Evolutionary conservation across 345 rosid species (phyloP), one percentile per base, ranked within the genome.

Genomic region (Eucalyptus erythrocorys): DNA sequence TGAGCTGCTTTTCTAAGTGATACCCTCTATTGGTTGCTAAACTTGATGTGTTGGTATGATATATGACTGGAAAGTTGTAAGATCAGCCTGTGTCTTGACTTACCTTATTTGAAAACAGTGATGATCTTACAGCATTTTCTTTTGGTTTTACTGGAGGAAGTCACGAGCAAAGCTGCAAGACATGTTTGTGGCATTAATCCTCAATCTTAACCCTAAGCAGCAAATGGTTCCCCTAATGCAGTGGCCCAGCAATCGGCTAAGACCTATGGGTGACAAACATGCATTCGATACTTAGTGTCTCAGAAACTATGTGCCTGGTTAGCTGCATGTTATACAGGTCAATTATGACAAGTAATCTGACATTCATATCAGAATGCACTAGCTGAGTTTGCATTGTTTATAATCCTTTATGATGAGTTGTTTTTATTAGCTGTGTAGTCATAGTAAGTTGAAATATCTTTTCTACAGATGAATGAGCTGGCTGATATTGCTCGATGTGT

Each of bases 401-500:
- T 21, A 87, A 48, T 66, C 59, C 59, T 59, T 13, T 59, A 9
- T 6, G 68, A 53, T 37, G 45, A 43, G 64, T 37, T 87, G 48
- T 19, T 66, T 87, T 49, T 37, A 3, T 79, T 48, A 45, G 37
- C 51, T 87, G 53, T 37, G 55, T 37, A 79, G 61, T 87, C 71
- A 49, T 59, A 45, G 89, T 89, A 45, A 90, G 90, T 87, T 88
- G 92, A 85, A 85, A 89, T 91, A 16, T 53, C 55, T 19, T 48
- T 91, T 81, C 87, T 86, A 94, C 97, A 98, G 99, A 96, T 98
- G 95, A 94, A 88, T 93, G 99, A 98, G 90, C 99, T 98, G 92
- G 99, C 97, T 64, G 99, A 98, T 93, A 95, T 98, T 90, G 99
- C 99, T 89, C 96, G 94, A 93, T 95, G 98, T 94, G 98, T 94